A percentile compares a stretch with the other conserved stretches of the same genome.
phyloP scores from a whole-genome alignment of 1,284 basidiomycete genomes.

The Pyrrhoderma noxium region DNA sequence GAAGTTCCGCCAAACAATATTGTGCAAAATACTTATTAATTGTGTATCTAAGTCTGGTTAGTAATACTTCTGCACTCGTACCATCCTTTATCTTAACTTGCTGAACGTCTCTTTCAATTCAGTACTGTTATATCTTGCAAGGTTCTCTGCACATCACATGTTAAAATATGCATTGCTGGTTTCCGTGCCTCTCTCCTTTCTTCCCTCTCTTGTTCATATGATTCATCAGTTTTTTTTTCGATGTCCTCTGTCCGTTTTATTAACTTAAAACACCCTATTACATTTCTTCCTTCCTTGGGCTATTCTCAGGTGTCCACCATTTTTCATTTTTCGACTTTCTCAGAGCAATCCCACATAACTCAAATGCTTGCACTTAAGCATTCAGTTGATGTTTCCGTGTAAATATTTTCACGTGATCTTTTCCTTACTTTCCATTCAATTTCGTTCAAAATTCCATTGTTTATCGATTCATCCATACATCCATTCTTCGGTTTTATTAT shows the following conservation, averaged over 20 bases:
- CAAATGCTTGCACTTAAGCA: too few species aligned
- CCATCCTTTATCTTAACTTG: too few species aligned
- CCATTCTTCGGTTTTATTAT: background rate
- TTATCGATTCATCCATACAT: background rate
- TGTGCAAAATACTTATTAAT: too few species aligned
- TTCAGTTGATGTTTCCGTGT: too few species aligned
- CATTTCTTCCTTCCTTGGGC: too few species aligned
- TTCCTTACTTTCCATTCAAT: background rate
- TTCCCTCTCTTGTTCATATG: conserved; percentile 1
- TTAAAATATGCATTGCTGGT: too few species aligned
- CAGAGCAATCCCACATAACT: too few species aligned
- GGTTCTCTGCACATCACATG: background rate
- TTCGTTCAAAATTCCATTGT: conserved; percentile 1
- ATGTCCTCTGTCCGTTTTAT: conserved; percentile 1
- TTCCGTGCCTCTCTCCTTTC: background rate
- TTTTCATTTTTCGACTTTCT: too few species aligned
- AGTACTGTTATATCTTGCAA: background rate
- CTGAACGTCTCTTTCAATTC: too few species aligned
- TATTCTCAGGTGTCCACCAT: background rate
- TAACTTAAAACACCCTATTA: background rate
- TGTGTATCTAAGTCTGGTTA: too few species aligned
- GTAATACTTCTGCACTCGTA: too few species aligned
- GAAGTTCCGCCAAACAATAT: too few species aligned
- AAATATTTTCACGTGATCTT: background rate
- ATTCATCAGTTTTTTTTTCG: background rate